These are phyloP conservation scores for Periconia sp. DNA, from an alignment of 2,329 filamentous ascomycete genomes.

Conservation along the genomic window DNA sequence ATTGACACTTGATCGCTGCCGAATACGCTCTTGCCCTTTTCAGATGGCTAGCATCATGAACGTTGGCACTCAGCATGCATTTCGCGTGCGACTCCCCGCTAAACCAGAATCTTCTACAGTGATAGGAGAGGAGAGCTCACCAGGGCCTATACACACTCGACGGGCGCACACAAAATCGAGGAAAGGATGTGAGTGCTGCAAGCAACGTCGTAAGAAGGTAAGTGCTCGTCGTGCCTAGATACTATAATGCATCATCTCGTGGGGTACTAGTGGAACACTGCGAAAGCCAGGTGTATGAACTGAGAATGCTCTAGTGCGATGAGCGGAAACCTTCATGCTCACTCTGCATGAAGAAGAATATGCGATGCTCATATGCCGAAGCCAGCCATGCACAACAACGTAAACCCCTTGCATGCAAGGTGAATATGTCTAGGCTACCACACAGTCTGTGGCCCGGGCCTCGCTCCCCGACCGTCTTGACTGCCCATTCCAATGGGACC, in stretches of 20 bases:
- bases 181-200: conserved; percentile 12
- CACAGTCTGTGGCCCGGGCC: conserved; percentile 6
- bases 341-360: conserved; percentile 3
- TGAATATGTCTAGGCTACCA: neutral
- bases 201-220: conserved; percentile 13
- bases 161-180: conserved; percentile 14
- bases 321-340: conserved; percentile 9
- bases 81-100: conserved; percentile 2
- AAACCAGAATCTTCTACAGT: neutral
- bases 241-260: neutral
- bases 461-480: conserved; percentile 1
- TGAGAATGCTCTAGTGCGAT: conserved; percentile 6
- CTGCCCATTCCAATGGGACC: neutral
- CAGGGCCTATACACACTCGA: conserved; percentile 1
- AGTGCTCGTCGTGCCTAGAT: neutral
- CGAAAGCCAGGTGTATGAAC: neutral
- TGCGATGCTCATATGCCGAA: conserved; percentile 1
- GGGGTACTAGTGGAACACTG: neutral
- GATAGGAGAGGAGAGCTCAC: neutral
- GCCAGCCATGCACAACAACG: neutral
- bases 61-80: conserved; percentile 3
- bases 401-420: neutral
- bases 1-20: neutral
- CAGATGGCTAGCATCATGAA: neutral
- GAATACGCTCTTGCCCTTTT: conserved; percentile 11